Evolutionary conservation across 192 early-diverging fungal genomes (phyloP).

Genomic region (Geranomyces michiganensis): DNA sequence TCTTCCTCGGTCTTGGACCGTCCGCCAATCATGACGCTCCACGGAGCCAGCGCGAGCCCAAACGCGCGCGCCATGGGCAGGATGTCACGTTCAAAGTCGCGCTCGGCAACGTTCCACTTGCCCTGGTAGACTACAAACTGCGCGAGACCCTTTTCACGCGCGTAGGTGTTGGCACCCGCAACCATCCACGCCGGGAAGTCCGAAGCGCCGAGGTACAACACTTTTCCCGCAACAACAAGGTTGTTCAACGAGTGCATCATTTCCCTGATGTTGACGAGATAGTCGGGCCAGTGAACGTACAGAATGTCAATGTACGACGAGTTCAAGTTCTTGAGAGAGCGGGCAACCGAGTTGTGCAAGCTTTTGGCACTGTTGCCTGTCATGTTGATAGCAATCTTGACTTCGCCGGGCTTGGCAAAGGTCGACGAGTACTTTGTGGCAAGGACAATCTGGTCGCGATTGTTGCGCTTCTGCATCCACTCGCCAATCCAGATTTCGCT

Average conservation of each 20-base stretch:
- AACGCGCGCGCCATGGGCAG: slow-evolving; percentile 34
- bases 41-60: slow-evolving; percentile 39
- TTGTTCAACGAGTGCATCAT: slow-evolving; percentile 30
- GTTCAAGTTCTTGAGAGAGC: slow-evolving; percentile 21
- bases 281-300: slow-evolving; percentile 29
- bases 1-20: slow-evolving; percentile 11
- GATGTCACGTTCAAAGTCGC: slow-evolving; percentile 44
- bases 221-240: slow-evolving; percentile 21
- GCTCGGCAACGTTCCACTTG: slow-evolving; percentile 32
- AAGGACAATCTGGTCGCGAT: slow-evolving; percentile 32
- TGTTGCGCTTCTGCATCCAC: slow-evolving; percentile 31
- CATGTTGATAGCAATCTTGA: slow-evolving; percentile 7
- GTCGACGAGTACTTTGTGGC: slow-evolving; percentile 30
- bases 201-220: slow-evolving; percentile 30
- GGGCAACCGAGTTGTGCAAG: neutral
- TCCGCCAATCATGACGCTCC: slow-evolving; percentile 28
- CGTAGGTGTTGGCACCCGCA: slow-evolving; percentile 21
- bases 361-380: slow-evolving; percentile 13
- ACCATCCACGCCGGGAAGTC: slow-evolving; percentile 33
- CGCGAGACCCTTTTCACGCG: slow-evolving; percentile 12
- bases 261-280: slow-evolving; percentile 16
- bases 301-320: slow-evolving; percentile 20
- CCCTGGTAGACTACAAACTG: slow-evolving; percentile 43
- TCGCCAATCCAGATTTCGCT: slow-evolving; percentile 30
- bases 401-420: neutral